Conservation (phyloP, 257 asterid genomes). For the Ehretia macrophylla region DNA sequence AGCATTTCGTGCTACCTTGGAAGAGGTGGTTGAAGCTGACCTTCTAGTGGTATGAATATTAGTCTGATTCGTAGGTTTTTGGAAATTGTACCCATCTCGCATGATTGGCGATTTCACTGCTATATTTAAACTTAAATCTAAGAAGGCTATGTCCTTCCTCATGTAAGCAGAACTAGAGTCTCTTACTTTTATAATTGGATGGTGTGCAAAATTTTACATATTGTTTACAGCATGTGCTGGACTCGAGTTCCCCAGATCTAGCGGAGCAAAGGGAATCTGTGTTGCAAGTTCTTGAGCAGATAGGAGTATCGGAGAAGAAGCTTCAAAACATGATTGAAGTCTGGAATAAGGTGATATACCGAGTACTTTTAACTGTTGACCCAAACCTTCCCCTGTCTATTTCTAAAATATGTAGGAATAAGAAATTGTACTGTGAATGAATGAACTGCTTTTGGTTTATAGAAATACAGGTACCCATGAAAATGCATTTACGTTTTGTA, state of each 20-base stretch:
- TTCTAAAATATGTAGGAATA: neutral
- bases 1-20: constrained; percentile 95
- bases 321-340: constrained; percentile 93
- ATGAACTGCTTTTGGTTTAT: neutral
- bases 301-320: constrained; percentile 80
- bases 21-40: constrained; percentile 97
- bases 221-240: constrained; percentile 80
- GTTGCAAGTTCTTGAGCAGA: constrained; percentile 68
- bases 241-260: constrained; percentile 77
- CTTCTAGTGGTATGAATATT: constrained; percentile 77
- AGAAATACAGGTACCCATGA: neutral
- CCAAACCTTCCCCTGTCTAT: neutral
- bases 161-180: too few relatives aligned
- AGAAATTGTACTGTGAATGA: too few relatives aligned
- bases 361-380: neutral
- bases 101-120: too few relatives aligned
- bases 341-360: constrained; percentile 69
- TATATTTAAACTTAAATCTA: too few relatives aligned
- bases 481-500: constrained; percentile 8
- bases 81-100: neutral
- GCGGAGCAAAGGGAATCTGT: constrained; percentile 76
- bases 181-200: too few relatives aligned
- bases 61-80: neutral
- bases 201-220: too few relatives aligned
- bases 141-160: too few relatives aligned